Base-by-base conservation (phyloP, 2,329 filamentous ascomycete genomes). In the Aspergillus terreus region DNA sequence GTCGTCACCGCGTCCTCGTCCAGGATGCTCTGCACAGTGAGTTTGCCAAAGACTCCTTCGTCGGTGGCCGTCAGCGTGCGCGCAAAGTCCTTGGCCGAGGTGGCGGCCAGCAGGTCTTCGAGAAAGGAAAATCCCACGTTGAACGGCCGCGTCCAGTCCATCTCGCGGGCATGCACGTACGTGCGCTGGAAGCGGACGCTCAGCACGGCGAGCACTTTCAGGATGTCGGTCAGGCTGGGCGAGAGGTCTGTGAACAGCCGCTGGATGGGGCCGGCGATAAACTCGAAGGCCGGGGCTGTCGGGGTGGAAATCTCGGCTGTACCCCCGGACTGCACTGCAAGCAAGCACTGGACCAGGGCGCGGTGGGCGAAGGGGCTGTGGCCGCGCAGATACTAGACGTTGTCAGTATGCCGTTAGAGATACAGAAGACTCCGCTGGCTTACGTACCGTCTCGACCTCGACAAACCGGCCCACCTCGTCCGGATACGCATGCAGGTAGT, bases 261-360 rank as follows among this genome's bases (percentile, higher is more conserved):
- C 51, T 72, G 71, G 14, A 74, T 71, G 2, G 71, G 71, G 1
- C 61, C 62, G 4, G 70, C 61, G 36, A 74, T 67, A 35, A 73
- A 74, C 40, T 64, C 62, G 27, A 69, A 71, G 19, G 59, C 62
- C 21, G 59, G 58, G 25, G 35, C 40, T 5, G 51, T 47, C 1
- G 41, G 48, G 4, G 52, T 25, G 11, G 57, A 45, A 12, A 63
- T 49, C 11, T 60, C 40, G n/a, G 27, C 44, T 4, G 50, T 51
- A 10, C 51, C 51, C 6, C 50, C 58, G 38, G 58, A 47, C 30
- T 59, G 56, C 35, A 69, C 36, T 11, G 56, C 50, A n/a, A 53
- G 51, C n/a, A 73, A 51, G 49, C 65, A 69, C 21, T 61, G 58
- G 21, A 64, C 54, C 35, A 74, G 30, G 12, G 67, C 66, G 44